These are phyloP conservation scores for Candida nonsorbophila DNA, from an alignment of 805 yeast species.

Conservation along the genomic window DNA sequence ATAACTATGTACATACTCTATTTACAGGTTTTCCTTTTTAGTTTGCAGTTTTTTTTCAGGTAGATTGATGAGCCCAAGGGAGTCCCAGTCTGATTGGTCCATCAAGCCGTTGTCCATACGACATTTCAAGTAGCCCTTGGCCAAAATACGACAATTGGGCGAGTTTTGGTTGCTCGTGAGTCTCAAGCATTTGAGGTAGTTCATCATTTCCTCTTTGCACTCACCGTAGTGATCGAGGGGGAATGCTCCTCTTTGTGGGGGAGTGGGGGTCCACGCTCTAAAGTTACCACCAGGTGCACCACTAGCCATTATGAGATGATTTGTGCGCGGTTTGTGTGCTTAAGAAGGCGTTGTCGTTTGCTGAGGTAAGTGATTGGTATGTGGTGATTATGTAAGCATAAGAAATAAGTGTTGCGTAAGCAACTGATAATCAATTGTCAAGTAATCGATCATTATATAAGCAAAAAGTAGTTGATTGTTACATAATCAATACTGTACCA, in stretches of 20 bases:
- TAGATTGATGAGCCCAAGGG: conserved; percentile 36
- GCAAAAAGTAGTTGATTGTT: too few species aligned
- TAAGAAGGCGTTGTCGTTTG: too few species aligned
- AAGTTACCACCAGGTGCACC: conserved; percentile 34
- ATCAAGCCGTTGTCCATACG: conserved; percentile 71
- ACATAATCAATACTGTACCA: too few species aligned
- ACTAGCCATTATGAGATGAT: conserved; percentile 21
- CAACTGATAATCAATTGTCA: too few species aligned
- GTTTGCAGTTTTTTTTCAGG: conserved; percentile 24
- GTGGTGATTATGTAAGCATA: too few species aligned
- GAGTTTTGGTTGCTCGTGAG: conserved; percentile 79
- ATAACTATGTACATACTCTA: too few species aligned
- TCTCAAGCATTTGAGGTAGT: conserved; percentile 74
- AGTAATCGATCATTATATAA: too few species aligned
- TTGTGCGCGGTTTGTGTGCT: too few species aligned
- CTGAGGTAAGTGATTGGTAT: too few species aligned
- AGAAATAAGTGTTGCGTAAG: too few species aligned
- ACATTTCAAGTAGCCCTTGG: conserved; percentile 77
- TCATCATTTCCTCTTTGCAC: conserved; percentile 69
- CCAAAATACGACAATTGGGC: conserved; percentile 81
- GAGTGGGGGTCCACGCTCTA: conserved; percentile 63
- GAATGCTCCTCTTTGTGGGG: conserved; percentile 95
- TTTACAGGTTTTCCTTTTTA: too few species aligned
- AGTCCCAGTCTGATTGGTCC: conserved; percentile 39
- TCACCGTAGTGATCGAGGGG: conserved; percentile 89